Conservation (phyloP, 2,329 filamentous ascomycete species). For the Helotiales sp. region DNA sequence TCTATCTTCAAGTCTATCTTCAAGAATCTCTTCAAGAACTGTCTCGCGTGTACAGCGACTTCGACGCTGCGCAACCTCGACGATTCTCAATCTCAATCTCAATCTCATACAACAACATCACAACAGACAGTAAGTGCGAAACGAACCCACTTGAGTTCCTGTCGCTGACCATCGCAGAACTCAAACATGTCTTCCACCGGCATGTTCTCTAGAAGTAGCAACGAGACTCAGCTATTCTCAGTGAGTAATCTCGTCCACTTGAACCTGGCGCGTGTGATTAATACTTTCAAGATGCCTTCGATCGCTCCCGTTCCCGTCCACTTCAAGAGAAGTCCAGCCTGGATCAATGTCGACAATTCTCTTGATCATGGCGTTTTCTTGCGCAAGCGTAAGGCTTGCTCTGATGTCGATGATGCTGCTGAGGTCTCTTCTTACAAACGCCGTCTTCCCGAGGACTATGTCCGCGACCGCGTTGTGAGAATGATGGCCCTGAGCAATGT, state of each 20-base stretch:
- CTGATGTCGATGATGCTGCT: not conserved
- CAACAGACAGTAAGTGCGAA: not conserved
- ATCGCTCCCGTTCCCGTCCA: not conserved
- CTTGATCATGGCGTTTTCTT: not conserved
- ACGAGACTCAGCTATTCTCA: not conserved
- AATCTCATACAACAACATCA: not conserved
- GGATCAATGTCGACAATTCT: not conserved
- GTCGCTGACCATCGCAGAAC: not conserved
- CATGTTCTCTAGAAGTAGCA: not conserved
- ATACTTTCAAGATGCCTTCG: not conserved
- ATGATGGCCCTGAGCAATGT: not conserved
- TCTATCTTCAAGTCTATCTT: not conserved
- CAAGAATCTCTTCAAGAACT: not conserved
- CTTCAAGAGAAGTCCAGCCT: not conserved
- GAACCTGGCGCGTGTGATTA: not conserved
- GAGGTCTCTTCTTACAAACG: not conserved
- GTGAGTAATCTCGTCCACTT: not conserved
- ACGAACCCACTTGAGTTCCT: not conserved
- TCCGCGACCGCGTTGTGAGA: not conserved
- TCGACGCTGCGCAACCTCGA: not conserved
- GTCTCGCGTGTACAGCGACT: not conserved
- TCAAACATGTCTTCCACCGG: not conserved
- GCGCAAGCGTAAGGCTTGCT: not conserved
- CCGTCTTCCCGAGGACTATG: not conserved
- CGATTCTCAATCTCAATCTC: not conserved